phyloP scores from a whole-genome alignment of 2,329 filamentous ascomycete species.

The Colletotrichum somersetense region DNA sequence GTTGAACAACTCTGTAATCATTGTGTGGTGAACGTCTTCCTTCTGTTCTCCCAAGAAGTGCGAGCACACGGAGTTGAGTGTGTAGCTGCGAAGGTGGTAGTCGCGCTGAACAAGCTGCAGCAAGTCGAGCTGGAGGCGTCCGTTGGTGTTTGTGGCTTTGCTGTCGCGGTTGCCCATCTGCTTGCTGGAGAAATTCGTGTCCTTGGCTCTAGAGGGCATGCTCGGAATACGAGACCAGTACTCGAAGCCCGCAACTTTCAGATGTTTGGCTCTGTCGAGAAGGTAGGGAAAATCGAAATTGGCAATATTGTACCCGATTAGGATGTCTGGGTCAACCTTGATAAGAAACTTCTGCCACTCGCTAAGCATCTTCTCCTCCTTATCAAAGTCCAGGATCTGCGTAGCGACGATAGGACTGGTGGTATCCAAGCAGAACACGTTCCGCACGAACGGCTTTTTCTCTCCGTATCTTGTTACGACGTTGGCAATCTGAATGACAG shows the following conservation, averaged over 20 bases:
- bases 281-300: conserved; percentile 99
- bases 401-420: conserved; percentile 96
- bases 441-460: conserved; percentile 93
- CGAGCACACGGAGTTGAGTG: conserved; percentile 93
- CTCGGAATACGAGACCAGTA: conserved; percentile 87
- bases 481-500: conserved; percentile 98
- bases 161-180: conserved; percentile 98
- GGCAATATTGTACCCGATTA: conserved; percentile 98
- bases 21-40: conserved; percentile 98
- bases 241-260: conserved; percentile 85
- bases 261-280: conserved; percentile 85
- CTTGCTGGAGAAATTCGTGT: conserved; percentile 94
- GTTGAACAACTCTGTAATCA: conserved; percentile 99
- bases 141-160: conserved; percentile 94
- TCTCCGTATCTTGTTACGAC: conserved; percentile 96
- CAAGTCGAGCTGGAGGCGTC: conserved; percentile 90
- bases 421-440: conserved; percentile 94
- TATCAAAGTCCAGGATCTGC: conserved; percentile 85
- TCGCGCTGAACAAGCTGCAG: conserved; percentile 96
- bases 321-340: conserved; percentile 93
- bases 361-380: conserved; percentile 90
- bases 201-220: conserved; percentile 77
- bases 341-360: conserved; percentile 92
- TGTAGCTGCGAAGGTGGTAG: conserved; percentile 95
- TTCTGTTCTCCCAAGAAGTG: conserved; percentile 98